These are phyloP conservation scores for Fraxinus pennsylvanica DNA, from an alignment of 257 asterid genomes.

Conservation along the genomic window DNA sequence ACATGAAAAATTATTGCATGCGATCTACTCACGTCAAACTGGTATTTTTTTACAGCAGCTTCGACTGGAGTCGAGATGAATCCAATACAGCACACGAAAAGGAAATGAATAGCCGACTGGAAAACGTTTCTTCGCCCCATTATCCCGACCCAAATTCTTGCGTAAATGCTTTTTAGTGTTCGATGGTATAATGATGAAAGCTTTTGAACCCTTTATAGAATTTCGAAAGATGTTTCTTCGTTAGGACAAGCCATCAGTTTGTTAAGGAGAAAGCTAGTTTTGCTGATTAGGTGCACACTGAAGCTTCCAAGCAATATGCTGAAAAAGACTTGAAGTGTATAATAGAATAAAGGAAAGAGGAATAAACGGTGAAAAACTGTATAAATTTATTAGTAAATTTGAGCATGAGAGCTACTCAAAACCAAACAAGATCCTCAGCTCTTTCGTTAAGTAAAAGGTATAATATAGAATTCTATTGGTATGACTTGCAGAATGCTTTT, in stretches of 20 bases:
- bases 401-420: constrained; percentile 39
- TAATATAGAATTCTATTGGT: neutral
- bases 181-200: neutral
- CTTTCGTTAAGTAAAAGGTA: constrained; percentile 41
- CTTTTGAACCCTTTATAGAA: constrained; percentile 22
- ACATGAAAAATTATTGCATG: neutral
- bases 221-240: constrained; percentile 20
- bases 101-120: neutral
- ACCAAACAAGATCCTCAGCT: constrained; percentile 45
- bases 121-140: constrained; percentile 23
- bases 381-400: constrained; percentile 7
- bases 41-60: constrained; percentile 44
- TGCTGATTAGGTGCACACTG: constrained; percentile 35
- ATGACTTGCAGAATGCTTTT: constrained; percentile 30
- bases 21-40: constrained; percentile 37
- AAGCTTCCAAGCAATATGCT: constrained; percentile 53
- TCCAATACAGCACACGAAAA: constrained; percentile 26
- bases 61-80: constrained; percentile 23
- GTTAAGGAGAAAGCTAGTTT: constrained; percentile 29
- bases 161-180: neutral
- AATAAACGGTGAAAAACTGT: neutral
- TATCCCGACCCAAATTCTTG: neutral
- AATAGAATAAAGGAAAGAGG: neutral
- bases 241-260: constrained; percentile 37
- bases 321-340: constrained; percentile 21